Evolutionary conservation across 306 rosid species (phyloP).

Genomic region (Abrus precatorius): DNA sequence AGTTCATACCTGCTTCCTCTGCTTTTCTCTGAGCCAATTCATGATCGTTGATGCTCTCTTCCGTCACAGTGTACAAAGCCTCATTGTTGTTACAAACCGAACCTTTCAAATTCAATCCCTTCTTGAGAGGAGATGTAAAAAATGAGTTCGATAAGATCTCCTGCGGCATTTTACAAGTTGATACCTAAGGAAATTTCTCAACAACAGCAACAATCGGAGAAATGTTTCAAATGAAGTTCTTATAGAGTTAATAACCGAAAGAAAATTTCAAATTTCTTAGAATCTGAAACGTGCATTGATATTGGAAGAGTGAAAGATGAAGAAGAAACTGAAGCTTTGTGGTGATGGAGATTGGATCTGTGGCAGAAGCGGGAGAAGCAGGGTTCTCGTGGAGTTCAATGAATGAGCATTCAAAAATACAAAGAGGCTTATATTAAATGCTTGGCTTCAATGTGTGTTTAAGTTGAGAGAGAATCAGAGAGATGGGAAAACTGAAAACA

Average conservation of each 20-base stretch:
- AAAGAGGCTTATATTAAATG: slow-evolving; percentile 63
- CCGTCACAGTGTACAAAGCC: slow-evolving; percentile 47
- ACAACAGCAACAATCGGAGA: slow-evolving; percentile 21
- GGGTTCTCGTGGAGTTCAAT: slow-evolving; percentile 58
- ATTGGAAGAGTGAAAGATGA: slow-evolving; percentile 2
- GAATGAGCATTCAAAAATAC: slow-evolving; percentile 57
- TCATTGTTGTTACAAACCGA: slow-evolving; percentile 56
- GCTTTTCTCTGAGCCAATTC: slow-evolving; percentile 97
- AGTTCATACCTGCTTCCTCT: slow-evolving; percentile 88
- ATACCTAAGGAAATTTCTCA: background rate
- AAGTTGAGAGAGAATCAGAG: slow-evolving; percentile 35
- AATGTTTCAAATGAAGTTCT: background rate
- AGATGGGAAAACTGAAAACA: background rate
- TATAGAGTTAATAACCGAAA: no score
- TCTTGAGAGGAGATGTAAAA: slow-evolving; percentile 74
- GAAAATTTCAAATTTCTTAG: background rate
- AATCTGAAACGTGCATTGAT: background rate
- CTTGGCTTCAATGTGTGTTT: slow-evolving; percentile 39
- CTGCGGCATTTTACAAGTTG: slow-evolving; percentile 65
- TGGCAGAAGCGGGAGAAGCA: slow-evolving; percentile 42
- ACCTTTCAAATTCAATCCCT: slow-evolving; percentile 79
- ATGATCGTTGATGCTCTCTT: slow-evolving; percentile 81
- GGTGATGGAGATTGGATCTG: slow-evolving; percentile 19
- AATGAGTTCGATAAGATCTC: slow-evolving; percentile 58
- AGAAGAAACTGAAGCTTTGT: slow-evolving; percentile 25